Base-by-base conservation (phyloP, 2,329 filamentous ascomycete genomes). In the Ophiocordyceps robertsii region DNA sequence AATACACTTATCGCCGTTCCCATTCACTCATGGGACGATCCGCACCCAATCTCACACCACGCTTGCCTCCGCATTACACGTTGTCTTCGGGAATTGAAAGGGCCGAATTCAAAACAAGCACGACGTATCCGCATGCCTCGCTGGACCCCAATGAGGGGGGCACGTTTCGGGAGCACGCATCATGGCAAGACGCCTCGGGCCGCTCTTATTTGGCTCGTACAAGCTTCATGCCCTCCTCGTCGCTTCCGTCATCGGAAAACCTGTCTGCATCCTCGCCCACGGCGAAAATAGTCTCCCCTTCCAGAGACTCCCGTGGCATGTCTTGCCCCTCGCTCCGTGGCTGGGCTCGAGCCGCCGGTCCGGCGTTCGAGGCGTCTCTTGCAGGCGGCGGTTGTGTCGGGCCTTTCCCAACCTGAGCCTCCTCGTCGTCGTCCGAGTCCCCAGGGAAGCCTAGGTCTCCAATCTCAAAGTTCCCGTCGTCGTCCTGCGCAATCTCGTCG, bases 401-500 rank as follows among this genome's bases (percentile, higher is more conserved):
- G 30, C 51, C 56, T 37, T 63, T 59, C 41, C 69, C 75, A 38
- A 71, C 58, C 7, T 68, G 59, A 12, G 68, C 68, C 56, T 78
- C 72, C 54, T 82, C 75, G 17, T 65, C 57, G 2, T 56, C 61
- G 31, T 77, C 73, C 40, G 72, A 77, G 48, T 79, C 75, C 42
- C 79, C 79, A 3, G 75, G 75, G 40, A 86, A 84, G 41, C 86
- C 87, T 47, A 98, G 83, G 44, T 92, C 92, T 39, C 84, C 84
- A 58, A 98, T 93, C 58, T 96, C 92, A 59, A 98, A 98, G 38
- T 71, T 76, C 31, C 92, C 92, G 57, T 96, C 90, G 53, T 98
- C 92, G 55, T 98, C 92, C 74, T 96, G 92, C 3, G 92, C 90
- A 57, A 98, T 82, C 76, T 98, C 92, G 56, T 98, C 92, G 66